Evolutionary conservation across 2,329 filamentous ascomycete genomes (phyloP).

Genomic region (Pestalotiopsis sp.): DNA sequence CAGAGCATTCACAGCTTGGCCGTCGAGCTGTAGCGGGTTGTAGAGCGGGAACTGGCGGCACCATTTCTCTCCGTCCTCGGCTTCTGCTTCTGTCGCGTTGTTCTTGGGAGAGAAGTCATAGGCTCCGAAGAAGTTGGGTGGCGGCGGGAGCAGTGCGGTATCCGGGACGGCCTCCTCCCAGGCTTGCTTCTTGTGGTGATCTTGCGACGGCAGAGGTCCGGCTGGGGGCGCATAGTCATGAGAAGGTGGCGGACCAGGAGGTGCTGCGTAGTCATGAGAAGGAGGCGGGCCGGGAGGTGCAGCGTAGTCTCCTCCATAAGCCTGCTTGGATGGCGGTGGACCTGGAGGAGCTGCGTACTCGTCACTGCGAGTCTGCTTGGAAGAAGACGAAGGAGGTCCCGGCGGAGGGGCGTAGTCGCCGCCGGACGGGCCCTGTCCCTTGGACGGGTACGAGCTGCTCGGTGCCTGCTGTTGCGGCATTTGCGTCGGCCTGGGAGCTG

Average conservation of each 20-base stretch:
- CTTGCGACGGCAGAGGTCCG: slow-evolving; percentile 35
- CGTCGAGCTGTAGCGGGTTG: slow-evolving; percentile 52
- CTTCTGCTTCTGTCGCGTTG: slow-evolving; percentile 69
- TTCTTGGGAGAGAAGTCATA: slow-evolving; percentile 68
- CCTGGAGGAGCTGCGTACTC: slow-evolving; percentile 38
- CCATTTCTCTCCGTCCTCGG: slow-evolving; percentile 68
- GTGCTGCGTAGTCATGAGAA: slow-evolving; percentile 32
- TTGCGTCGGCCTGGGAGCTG: slow-evolving; percentile 41
- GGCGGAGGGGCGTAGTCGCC: slow-evolving; percentile 26
- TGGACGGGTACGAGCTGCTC: slow-evolving; percentile 22
- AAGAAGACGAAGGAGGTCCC: slow-evolving; percentile 27
- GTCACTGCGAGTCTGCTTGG: slow-evolving; percentile 13
- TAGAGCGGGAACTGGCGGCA: slow-evolving; percentile 63
- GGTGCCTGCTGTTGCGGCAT: slow-evolving; percentile 27
- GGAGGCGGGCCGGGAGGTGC: slow-evolving; percentile 41
- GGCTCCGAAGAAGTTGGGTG: slow-evolving; percentile 66
- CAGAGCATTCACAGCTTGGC: slow-evolving; percentile 49
- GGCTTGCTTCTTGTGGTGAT: slow-evolving; percentile 53
- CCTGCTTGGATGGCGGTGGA: slow-evolving; percentile 34
- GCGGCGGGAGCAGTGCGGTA: slow-evolving; percentile 72
- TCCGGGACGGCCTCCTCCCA: slow-evolving; percentile 75
- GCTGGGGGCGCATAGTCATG: slow-evolving; percentile 39
- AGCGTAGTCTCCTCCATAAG: slow-evolving; percentile 25
- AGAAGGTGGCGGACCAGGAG: slow-evolving; percentile 33
- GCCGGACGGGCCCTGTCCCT: slow-evolving; percentile 16